A percentile compares a stretch with the other conserved stretches of the same genome.
phyloP scores from a whole-genome alignment of 2,329 filamentous ascomycete species.

The Clathrospora elynae region DNA sequence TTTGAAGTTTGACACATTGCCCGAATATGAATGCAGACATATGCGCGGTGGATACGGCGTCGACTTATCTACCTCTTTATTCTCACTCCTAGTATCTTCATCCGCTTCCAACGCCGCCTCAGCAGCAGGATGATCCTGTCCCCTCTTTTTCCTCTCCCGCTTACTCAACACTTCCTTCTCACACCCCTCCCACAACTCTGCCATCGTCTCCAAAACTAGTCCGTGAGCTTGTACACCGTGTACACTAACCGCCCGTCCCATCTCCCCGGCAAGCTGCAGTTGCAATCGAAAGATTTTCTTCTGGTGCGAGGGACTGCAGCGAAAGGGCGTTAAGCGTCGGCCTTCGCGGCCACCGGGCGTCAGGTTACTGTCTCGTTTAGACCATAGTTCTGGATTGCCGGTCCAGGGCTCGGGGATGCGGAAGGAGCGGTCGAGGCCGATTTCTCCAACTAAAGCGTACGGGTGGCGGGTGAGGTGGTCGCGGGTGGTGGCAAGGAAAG shows the following conservation, averaged over 20 bases:
- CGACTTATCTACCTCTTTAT: conserved; percentile 48
- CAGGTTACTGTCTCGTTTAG: conserved; percentile 54
- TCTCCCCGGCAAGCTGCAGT: conserved; percentile 71
- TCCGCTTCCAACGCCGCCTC: conserved; percentile 13
- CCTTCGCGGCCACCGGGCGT: conserved; percentile 75
- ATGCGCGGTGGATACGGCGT: conserved; percentile 80
- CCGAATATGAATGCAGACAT: conserved; percentile 93
- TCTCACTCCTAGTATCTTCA: not conserved
- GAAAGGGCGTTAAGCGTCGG: conserved; percentile 68
- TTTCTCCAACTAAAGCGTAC: conserved; percentile 73
- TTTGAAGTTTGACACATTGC: conserved; percentile 71
- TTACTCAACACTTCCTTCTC: conserved; percentile 67
- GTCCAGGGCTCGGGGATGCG: conserved; percentile 69
- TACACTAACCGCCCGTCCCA: conserved; percentile 68
- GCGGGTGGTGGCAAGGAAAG: conserved; percentile 63
- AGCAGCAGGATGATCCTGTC: conserved; percentile 20
- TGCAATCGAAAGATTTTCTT: conserved; percentile 68
- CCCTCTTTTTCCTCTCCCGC: conserved; percentile 55
- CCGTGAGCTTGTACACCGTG: conserved; percentile 81
- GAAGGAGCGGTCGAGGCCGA: conserved; percentile 78
- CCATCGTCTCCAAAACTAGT: conserved; percentile 67
- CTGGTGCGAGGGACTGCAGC: conserved; percentile 72
- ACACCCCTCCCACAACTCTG: conserved; percentile 71
- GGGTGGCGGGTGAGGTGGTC: conserved; percentile 62
- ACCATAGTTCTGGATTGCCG: conserved; percentile 34